Evolutionary conservation across 2,329 filamentous ascomycete genomes (phyloP).

Genomic region (Colletotrichum sp.): DNA sequence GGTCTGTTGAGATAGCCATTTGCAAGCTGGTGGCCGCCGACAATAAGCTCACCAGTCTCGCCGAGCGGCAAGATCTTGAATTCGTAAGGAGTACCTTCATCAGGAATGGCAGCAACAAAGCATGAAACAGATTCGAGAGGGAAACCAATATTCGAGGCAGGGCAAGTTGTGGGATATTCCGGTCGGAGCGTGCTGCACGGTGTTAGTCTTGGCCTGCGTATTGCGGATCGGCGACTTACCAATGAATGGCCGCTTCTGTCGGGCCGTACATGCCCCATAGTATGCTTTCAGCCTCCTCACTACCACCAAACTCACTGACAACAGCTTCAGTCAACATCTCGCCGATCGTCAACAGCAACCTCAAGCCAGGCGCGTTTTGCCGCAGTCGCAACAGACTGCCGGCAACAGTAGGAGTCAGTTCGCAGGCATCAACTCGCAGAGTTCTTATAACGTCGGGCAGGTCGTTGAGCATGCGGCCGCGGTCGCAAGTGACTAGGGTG

Average conservation of each 20-base stretch:
- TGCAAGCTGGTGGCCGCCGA: constrained; percentile 83
- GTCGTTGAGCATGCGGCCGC: constrained; percentile 75
- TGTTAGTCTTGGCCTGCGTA: neutral
- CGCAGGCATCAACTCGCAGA: constrained; percentile 80
- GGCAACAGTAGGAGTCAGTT: constrained; percentile 88
- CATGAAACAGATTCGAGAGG: constrained; percentile 83
- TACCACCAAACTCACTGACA: constrained; percentile 78
- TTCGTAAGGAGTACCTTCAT: constrained; percentile 29
- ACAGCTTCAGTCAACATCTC: constrained; percentile 87
- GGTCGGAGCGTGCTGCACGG: neutral
- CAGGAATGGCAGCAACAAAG: constrained; percentile 65
- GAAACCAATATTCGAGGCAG: constrained; percentile 67
- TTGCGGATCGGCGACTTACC: constrained; percentile 38
- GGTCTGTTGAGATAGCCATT: constrained; percentile 81
- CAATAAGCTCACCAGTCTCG: constrained; percentile 77
- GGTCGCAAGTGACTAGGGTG: constrained; percentile 75
- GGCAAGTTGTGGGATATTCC: neutral
- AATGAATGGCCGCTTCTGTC: constrained; percentile 91
- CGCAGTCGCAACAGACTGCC: constrained; percentile 76
- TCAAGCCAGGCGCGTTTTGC: constrained; percentile 69
- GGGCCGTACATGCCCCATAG: constrained; percentile 95
- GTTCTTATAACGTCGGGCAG: constrained; percentile 69
- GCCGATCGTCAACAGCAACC: constrained; percentile 82
- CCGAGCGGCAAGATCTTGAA: constrained; percentile 67
- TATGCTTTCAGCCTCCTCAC: constrained; percentile 59